Conservation (phyloP, 2,329 filamentous ascomycete species). For the Gremmenia infestans region DNA sequence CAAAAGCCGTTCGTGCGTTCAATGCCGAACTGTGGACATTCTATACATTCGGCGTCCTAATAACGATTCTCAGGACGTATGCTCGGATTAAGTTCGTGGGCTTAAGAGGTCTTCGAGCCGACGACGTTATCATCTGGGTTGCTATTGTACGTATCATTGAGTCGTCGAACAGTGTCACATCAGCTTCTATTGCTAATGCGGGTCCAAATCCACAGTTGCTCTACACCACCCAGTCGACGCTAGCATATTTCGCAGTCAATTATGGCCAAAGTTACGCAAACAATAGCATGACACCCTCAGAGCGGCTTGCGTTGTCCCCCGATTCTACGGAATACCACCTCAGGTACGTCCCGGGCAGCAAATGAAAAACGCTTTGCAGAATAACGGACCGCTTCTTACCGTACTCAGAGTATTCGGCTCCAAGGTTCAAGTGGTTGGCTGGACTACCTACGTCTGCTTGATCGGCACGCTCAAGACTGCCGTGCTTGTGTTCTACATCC, state of each 20-base stretch:
- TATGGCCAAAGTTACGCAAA: slow-evolving; percentile 49
- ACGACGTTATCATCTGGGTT: slow-evolving; percentile 56
- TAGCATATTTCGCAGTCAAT: slow-evolving; percentile 45
- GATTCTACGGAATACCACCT: slow-evolving; percentile 41
- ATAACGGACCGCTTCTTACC: slow-evolving; percentile 3
- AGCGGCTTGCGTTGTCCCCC: slow-evolving; percentile 42
- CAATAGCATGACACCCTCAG: slow-evolving; percentile 48
- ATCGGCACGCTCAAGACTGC: slow-evolving; percentile 51
- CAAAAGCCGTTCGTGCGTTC: slow-evolving; percentile 28
- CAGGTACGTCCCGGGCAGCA: slow-evolving; percentile 8
- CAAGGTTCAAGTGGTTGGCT: slow-evolving; percentile 48
- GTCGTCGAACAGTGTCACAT: not conserved
- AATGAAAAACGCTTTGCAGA: not conserved
- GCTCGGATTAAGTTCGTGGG: slow-evolving; percentile 46
- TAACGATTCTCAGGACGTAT: slow-evolving; percentile 47
- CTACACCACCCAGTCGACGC: slow-evolving; percentile 45
- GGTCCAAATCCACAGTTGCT: slow-evolving; percentile 35
- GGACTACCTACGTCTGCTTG: slow-evolving; percentile 48
- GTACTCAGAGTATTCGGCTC: slow-evolving; percentile 43
- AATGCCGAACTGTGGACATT: slow-evolving; percentile 45
- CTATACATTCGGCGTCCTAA: slow-evolving; percentile 42
- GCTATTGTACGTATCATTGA: slow-evolving; percentile 40
- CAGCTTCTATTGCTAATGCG: not conserved
- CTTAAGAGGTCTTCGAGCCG: slow-evolving; percentile 44
- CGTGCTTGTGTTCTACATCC: slow-evolving; percentile 51